phyloP scores from a whole-genome alignment of 163 green algal genomes.

The Prototheca wickerhamii region DNA sequence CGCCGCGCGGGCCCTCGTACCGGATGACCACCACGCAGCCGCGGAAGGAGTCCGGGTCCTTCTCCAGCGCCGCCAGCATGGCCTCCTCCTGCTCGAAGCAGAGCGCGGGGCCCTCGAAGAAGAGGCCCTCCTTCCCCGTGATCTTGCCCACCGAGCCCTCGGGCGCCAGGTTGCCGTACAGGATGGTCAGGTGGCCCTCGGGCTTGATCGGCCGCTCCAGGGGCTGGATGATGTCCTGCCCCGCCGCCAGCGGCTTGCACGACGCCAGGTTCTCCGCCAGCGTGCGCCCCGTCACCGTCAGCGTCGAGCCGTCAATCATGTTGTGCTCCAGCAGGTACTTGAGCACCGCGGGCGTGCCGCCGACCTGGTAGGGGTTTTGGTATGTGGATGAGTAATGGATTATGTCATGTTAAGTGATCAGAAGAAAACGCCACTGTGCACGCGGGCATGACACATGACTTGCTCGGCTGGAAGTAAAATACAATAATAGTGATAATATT shows the following conservation, averaged over 20 bases:
- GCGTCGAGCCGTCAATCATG: slow-evolving; percentile 81
- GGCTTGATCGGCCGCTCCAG: slow-evolving; percentile 89
- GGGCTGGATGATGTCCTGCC: slow-evolving; percentile 86
- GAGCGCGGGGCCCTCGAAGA: slow-evolving; percentile 67
- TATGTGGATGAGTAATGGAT: not conserved
- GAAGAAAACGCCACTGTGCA: too few species aligned
- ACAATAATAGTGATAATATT: not conserved
- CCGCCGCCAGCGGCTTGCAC: slow-evolving; percentile 68
- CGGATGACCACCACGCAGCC: slow-evolving; percentile 91
- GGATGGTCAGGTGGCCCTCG: slow-evolving; percentile 75
- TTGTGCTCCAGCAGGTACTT: slow-evolving; percentile 91
- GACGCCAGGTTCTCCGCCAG: slow-evolving; percentile 86
- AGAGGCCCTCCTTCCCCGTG: slow-evolving; percentile 95
- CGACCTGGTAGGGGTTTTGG: slow-evolving; percentile 43
- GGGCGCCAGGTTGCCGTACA: slow-evolving; percentile 96
- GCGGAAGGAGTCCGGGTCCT: slow-evolving; percentile 67
- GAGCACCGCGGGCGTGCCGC: slow-evolving; percentile 90
- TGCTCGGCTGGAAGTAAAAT: not conserved
- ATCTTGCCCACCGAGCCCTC: slow-evolving; percentile 97
- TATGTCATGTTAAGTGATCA: too few species aligned
- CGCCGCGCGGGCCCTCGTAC: slow-evolving; percentile 92
- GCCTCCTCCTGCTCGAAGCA: slow-evolving; percentile 89
- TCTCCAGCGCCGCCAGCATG: slow-evolving; percentile 81
- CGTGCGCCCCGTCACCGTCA: slow-evolving; percentile 87
- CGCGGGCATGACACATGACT: too few species aligned